Conservation (phyloP, 2,329 filamentous ascomycete genomes). For the Alternaria sp. region DNA sequence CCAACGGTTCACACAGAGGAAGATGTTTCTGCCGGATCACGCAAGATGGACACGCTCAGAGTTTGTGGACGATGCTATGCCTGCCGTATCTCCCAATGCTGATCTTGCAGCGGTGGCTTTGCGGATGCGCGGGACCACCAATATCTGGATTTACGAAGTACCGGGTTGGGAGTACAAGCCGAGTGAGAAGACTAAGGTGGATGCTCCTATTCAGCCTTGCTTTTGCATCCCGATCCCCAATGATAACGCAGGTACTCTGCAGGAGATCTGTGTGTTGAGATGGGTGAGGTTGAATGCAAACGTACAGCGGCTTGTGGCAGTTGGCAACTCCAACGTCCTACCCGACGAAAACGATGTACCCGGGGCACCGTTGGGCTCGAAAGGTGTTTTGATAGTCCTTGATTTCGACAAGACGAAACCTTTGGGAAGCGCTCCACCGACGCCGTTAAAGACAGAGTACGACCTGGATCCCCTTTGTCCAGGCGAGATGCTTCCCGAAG, state of each 20-base stretch:
- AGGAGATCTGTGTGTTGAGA: constrained; percentile 49
- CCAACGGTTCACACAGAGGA: constrained; percentile 49
- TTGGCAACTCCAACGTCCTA: constrained; percentile 45
- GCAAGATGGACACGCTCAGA: constrained; percentile 51
- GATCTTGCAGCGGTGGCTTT: constrained; percentile 51
- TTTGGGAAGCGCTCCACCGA: constrained; percentile 28
- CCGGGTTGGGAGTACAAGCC: constrained; percentile 47
- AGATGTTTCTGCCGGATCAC: constrained; percentile 50
- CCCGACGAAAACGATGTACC: constrained; percentile 37
- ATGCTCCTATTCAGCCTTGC: constrained; percentile 49
- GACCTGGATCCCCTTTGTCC: constrained; percentile 50
- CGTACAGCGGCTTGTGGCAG: constrained; percentile 49
- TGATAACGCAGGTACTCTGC: constrained; percentile 41
- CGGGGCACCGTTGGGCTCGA: constrained; percentile 41
- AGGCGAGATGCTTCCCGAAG: constrained; percentile 50
- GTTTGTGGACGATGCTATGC: constrained; percentile 52
- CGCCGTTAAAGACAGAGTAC: constrained; percentile 43
- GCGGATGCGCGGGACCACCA: constrained; percentile 49
- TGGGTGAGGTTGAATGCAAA: constrained; percentile 45
- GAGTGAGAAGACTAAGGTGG: constrained; percentile 32
- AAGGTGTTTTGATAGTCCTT: constrained; percentile 49
- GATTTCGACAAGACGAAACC: constrained; percentile 49
- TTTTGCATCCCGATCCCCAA: constrained; percentile 48
- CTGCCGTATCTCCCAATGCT: constrained; percentile 49
- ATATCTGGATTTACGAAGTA: constrained; percentile 51